These are phyloP conservation scores for Punica granatum DNA, from an alignment of 345 rosid genomes.

Conservation along the genomic window DNA sequence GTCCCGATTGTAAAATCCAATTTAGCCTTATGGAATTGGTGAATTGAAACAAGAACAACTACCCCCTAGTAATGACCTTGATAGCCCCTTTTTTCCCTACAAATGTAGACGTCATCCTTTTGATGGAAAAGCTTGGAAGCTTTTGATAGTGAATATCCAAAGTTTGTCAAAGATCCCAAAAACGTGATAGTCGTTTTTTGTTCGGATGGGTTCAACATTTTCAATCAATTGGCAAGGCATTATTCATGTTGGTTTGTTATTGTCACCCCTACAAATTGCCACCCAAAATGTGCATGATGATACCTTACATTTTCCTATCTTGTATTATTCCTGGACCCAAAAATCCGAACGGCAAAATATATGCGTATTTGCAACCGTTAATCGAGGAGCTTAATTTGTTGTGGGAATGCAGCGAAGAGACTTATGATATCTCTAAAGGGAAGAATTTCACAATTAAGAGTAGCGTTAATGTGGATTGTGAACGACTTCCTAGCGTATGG, in stretches of 20 bases:
- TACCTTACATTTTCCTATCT: background rate
- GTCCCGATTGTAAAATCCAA: too few species aligned
- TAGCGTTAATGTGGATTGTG: conserved; percentile 5
- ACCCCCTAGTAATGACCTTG: too few species aligned
- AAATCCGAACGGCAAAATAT: background rate
- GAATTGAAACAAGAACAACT: too few species aligned
- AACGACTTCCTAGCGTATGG: conserved; percentile 7
- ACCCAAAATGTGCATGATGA: conserved; percentile 2
- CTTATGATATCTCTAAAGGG: background rate
- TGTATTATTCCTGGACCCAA: background rate
- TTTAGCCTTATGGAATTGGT: too few species aligned
- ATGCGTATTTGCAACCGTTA: conserved; percentile 9
- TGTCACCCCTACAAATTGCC: conserved; percentile 1
- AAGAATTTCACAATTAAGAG: background rate
- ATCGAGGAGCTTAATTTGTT: background rate
- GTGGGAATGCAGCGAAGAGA: background rate
- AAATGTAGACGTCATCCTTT: too few species aligned
- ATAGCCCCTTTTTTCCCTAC: too few species aligned
- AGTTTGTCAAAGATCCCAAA: background rate
- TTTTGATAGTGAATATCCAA: background rate
- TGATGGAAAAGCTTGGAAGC: background rate
- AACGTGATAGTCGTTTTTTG: background rate
- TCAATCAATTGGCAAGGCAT: background rate
- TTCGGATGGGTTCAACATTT: background rate
- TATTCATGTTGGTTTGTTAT: conserved; percentile 7